Evolutionary conservation across 768 basidiomycete genomes (phyloP), one percentile per base, ranked within the genome.

Genomic region (Kwoniella sp.): DNA sequence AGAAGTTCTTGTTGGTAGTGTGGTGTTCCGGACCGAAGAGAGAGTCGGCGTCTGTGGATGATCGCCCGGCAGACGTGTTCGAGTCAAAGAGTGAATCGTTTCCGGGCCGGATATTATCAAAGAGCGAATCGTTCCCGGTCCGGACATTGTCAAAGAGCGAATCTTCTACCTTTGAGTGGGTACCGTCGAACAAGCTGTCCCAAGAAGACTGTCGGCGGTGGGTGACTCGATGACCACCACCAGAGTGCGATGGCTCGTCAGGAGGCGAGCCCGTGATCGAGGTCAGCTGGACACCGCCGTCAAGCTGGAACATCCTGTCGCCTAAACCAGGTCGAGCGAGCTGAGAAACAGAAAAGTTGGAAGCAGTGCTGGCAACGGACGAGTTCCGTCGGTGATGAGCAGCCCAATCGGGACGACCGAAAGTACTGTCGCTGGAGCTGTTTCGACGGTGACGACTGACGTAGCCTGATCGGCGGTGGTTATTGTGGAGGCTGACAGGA

Each of bases 301-400:
- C 73, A 4, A 75, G 71, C 45, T 73, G 66, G 67, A 78, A 80
- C 77, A 80, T 80, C 56, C 76, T 50, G 20, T 80, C 79, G 0
- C 77, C 74, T 1, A 77, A 63, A 37, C 74, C 77, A 23, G 79
- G 79, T 23, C 79, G 62, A 45, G 51, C 73, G 31, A 80, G 48
- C 4, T 70, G 55, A 47, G 63, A 60, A 4, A 68, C 56, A 4
- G 72, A 68, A 11, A 68, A 52, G n/a, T 41, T 60, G 1, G 74
- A 77, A 1, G 38, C 51, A 13, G 60, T 65, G 47, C 73, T 74
- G 26, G 73, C 73, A 23, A 23, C 20, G 73, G 73, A 72, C 29
- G 61, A 64, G 28, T 72, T 64, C n/a, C 73, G 66, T 47, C 68
- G 65, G 48, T 76, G 79, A 17, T 45, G 41, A 25, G 70, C 67